Percentiles rank a stretch among this genome's conserved stretches.
These are phyloP conservation scores for Fabrea salina DNA, from an alignment of 169 alveolate genomes.

Conservation along the genomic window DNA sequence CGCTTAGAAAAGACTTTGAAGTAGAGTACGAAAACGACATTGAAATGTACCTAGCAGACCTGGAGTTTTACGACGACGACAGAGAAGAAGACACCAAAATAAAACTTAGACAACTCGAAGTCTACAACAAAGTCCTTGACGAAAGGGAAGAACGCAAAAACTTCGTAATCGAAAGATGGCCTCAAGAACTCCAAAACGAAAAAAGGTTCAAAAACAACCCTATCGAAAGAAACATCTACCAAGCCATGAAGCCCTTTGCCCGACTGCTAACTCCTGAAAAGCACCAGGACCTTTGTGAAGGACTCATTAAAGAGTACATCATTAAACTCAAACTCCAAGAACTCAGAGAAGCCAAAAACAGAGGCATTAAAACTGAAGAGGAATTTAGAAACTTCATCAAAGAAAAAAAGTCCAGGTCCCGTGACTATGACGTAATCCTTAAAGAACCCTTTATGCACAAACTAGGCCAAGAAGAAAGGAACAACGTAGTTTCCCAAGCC, in stretches of 20 bases:
- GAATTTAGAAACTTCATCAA: conserved; percentile 27
- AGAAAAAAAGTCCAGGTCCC: conserved; percentile 8
- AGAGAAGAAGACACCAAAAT: conserved; percentile 68
- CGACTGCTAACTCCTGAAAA: conserved; percentile 9
- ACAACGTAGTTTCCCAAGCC: neutral
- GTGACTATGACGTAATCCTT: neutral
- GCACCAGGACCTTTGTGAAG: neutral
- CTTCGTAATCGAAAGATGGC: conserved; percentile 80
- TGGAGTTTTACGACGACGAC: conserved; percentile 83
- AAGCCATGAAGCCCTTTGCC: conserved; percentile 28
- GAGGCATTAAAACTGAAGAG: conserved; percentile 19
- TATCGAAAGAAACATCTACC: conserved; percentile 24
- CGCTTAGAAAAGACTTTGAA: conserved; percentile 86
- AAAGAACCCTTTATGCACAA: conserved; percentile 40
- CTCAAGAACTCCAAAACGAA: conserved; percentile 11
- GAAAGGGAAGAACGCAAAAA: conserved; percentile 82
- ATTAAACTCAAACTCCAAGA: conserved; percentile 15
- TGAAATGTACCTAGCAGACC: conserved; percentile 74
- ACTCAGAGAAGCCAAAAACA: conserved; percentile 12
- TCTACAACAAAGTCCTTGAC: conserved; percentile 77
- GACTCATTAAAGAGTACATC: conserved; percentile 14
- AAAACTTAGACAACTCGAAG: conserved; percentile 65
- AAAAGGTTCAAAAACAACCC: neutral
- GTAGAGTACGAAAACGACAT: conserved; percentile 84
- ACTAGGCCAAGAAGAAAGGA: conserved; percentile 43